These are phyloP conservation scores for Diutina catenulata DNA, from an alignment of 1,139 yeast genomes.

Conservation along the genomic window DNA sequence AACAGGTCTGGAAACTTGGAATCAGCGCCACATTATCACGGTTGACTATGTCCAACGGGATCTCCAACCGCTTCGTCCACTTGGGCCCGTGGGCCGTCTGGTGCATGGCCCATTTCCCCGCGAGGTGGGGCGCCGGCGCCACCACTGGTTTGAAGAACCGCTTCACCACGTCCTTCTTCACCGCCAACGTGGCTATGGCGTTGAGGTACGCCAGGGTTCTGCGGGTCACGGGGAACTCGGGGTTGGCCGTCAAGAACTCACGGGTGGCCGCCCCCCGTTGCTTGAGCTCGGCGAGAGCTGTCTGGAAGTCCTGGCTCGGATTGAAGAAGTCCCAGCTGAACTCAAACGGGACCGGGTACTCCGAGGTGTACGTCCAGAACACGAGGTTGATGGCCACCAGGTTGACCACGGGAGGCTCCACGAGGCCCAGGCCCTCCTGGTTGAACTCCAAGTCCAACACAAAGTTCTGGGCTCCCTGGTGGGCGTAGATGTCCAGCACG, in stretches of 20 bases:
- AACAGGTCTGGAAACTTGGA: slow-evolving; percentile 48
- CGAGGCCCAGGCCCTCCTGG: neutral
- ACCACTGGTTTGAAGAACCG: slow-evolving; percentile 22
- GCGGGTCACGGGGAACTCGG: neutral
- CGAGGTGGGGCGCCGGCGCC: slow-evolving; percentile 14
- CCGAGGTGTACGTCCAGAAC: slow-evolving; percentile 31
- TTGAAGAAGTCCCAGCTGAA: slow-evolving; percentile 33
- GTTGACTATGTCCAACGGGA: slow-evolving; percentile 23
- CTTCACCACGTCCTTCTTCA: slow-evolving; percentile 28
- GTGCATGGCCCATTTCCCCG: slow-evolving; percentile 20
- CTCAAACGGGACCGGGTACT: slow-evolving; percentile 30
- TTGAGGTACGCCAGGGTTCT: neutral
- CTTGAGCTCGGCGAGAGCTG: neutral
- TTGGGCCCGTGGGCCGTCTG: slow-evolving; percentile 11
- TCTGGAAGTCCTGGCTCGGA: neutral
- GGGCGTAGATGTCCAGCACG: too few relatives aligned
- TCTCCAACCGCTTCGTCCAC: slow-evolving; percentile 19
- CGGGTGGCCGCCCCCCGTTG: neutral
- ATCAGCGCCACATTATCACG: slow-evolving; percentile 36
- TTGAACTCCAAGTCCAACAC: neutral
- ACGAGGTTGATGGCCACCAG: slow-evolving; percentile 26
- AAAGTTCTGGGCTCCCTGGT: neutral
- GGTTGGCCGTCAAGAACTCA: neutral
- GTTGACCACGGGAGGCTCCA: slow-evolving; percentile 23
- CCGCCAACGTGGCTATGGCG: neutral